Evolutionary conservation across 805 yeast genomes (phyloP), one percentile per base, ranked within the genome.

Genomic region (Ogataea neopini): DNA sequence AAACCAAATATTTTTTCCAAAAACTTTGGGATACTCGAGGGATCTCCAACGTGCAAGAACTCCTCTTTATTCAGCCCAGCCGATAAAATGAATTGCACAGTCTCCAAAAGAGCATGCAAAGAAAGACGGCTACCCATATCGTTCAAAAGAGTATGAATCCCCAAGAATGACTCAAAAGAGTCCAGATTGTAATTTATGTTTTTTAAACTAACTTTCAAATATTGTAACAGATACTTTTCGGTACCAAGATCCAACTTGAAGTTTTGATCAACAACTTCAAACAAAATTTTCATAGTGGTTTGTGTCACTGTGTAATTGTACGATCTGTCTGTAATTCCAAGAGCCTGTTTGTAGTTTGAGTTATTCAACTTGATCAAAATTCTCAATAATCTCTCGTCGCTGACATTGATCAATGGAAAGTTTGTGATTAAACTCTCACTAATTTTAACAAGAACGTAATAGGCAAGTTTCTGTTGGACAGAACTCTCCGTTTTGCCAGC

Each of bases 111-210:
- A 11, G 72, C 72, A 54, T 72, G 69, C 0, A 67, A 44, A 4
- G 63, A 47, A 19, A 73, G 56, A 3, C 74, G 47, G 47, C 69
- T 55, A 19, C 72, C 74, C 54, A 70, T 35, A 46, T 64, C 64
- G 42, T 50, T 51, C 26, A 64, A 40, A 25, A 57, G 36, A 14
- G 53, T 38, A 32, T 59, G 55, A 4, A 64, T 34, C 3, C 48
- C 33, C 34, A 63, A 19, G 29, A 61, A 59, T 17, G 53, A 51
- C 8, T 57, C 60, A 9, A 43, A 26, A 7, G 58, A 44, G 14
- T 55, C 45, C 17, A 61, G 37, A 26, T 50, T 56, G 23, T 49
- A 49, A 22, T 58, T 53, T 2, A 63, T 46, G 38, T 46, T 56
- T 6, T 42, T 38, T 34, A 63, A 49, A 17, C 62, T 40, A 1